Percentiles rank a stretch among this genome's conserved stretches.
Conservation (phyloP, 371 early-diverging fungal genomes). For the Syncephalastrum monosporum region DNA sequence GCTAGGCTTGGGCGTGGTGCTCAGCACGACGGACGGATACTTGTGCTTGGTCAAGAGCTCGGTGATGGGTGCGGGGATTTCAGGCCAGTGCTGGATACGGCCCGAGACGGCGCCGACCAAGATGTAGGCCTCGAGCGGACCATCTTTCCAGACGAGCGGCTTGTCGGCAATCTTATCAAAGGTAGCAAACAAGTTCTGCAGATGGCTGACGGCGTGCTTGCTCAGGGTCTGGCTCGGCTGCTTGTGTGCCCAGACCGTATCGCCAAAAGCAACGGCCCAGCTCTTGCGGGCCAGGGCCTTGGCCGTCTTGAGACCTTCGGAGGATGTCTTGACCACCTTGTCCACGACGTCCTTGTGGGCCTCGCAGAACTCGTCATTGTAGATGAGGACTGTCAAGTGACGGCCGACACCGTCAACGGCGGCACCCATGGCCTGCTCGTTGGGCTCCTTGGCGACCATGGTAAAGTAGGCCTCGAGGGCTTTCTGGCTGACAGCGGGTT, state of each 20-base stretch:
- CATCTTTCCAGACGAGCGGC: slow-evolving; percentile 64
- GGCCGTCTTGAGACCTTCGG: slow-evolving; percentile 56
- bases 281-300: slow-evolving; percentile 60
- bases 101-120: slow-evolving; percentile 53
- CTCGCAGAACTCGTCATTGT: slow-evolving; percentile 45
- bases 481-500: slow-evolving; percentile 60
- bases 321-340: slow-evolving; percentile 45
- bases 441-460: slow-evolving; percentile 76
- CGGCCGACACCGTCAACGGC: slow-evolving; percentile 63
- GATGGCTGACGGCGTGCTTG: slow-evolving; percentile 34
- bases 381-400: slow-evolving; percentile 60
- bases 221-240: slow-evolving; percentile 39
- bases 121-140: slow-evolving; percentile 76
- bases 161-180: slow-evolving; percentile 64
- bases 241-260: slow-evolving; percentile 48
- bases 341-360: slow-evolving; percentile 36
- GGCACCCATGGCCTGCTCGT: slow-evolving; percentile 67
- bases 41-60: slow-evolving; percentile 43
- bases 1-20: slow-evolving; percentile 58
- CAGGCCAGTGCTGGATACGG: slow-evolving; percentile 44
- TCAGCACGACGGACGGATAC: slow-evolving; percentile 35
- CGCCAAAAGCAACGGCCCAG: slow-evolving; percentile 54
- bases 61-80: slow-evolving; percentile 25
- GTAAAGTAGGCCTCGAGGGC: slow-evolving; percentile 61
- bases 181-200: slow-evolving; percentile 53